phyloP scores from a whole-genome alignment of 768 basidiomycete genomes.

The Phlegmacium glaucopus region DNA sequence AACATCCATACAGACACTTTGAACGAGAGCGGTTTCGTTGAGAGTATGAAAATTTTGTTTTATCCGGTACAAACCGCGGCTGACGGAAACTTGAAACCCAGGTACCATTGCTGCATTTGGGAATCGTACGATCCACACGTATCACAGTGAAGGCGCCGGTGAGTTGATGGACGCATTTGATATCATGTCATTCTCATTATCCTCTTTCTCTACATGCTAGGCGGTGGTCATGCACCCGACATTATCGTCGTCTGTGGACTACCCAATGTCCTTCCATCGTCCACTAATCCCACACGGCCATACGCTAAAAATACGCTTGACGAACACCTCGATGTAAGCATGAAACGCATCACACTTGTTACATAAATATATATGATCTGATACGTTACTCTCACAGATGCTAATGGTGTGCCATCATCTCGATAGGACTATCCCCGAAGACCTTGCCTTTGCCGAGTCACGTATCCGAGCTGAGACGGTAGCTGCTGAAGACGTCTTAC shows the following conservation, averaged over 20 bases:
- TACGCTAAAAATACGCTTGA: conserved; percentile 90
- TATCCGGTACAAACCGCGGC: not conserved
- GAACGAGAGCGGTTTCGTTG: conserved; percentile 97
- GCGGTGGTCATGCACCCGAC: conserved; percentile 96
- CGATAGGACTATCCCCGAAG: conserved; percentile 87
- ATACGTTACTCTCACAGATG: conserved; percentile 57
- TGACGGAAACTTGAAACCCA: conserved; percentile 22
- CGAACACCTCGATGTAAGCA: conserved; percentile 89
- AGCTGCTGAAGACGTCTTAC: conserved; percentile 94
- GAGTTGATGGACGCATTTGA: conserved; percentile 6
- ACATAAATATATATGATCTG: no score
- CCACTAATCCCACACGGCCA: conserved; percentile 95
- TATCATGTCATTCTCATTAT: no score
- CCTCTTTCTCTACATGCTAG: conserved; percentile 27
- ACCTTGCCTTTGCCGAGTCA: conserved; percentile 94
- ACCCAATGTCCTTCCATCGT: conserved; percentile 89
- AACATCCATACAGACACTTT: conserved; percentile 98
- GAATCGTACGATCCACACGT: conserved; percentile 91
- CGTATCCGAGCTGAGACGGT: conserved; percentile 96
- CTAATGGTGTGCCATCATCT: conserved; percentile 99
- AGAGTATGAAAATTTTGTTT: conserved; percentile 55
- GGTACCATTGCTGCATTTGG: conserved; percentile 90
- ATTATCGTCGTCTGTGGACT: conserved; percentile 96
- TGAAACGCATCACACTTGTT: not conserved
- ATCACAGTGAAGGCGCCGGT: conserved; percentile 96